phyloP scores from a whole-genome alignment of 2,329 filamentous ascomycete species.

The Calonectria pauciramosa region DNA sequence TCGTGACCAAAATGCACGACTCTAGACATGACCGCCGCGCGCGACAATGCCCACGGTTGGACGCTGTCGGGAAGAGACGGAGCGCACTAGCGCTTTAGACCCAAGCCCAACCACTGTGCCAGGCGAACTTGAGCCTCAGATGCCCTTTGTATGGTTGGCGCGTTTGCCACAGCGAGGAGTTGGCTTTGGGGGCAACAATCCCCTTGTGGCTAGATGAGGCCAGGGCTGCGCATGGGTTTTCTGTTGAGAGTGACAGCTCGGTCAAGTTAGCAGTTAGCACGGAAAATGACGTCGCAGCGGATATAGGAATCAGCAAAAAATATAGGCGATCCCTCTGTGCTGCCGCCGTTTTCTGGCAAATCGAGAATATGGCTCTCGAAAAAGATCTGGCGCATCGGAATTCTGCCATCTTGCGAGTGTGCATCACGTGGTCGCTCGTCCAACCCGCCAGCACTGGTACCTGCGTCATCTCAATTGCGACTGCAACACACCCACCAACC shows the following conservation, averaged over 20 bases:
- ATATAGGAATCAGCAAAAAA: neutral
- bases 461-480: constrained; percentile 12
- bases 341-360: neutral
- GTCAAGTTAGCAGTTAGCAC: constrained; percentile 1
- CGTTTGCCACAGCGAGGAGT: neutral
- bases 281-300: neutral
- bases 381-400: neutral
- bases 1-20: constrained; percentile 32
- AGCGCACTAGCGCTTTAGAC: neutral
- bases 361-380: neutral
- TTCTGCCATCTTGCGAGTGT: neutral
- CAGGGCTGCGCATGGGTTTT: neutral
- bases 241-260: neutral
- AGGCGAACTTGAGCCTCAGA: neutral
- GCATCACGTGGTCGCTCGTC: neutral
- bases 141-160: neutral
- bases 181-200: neutral
- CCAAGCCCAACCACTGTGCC: neutral
- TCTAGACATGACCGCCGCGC: neutral
- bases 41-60: neutral
- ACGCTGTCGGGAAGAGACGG: constrained; percentile 26
- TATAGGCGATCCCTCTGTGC: neutral
- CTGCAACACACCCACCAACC: constrained; percentile 11
- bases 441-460: neutral
- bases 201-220: neutral